A percentile compares a stretch with the other conserved stretches of the same genome.
phyloP scores from a whole-genome alignment of 2,329 filamentous ascomycete species.

The Arthrinium phaeospermum region DNA sequence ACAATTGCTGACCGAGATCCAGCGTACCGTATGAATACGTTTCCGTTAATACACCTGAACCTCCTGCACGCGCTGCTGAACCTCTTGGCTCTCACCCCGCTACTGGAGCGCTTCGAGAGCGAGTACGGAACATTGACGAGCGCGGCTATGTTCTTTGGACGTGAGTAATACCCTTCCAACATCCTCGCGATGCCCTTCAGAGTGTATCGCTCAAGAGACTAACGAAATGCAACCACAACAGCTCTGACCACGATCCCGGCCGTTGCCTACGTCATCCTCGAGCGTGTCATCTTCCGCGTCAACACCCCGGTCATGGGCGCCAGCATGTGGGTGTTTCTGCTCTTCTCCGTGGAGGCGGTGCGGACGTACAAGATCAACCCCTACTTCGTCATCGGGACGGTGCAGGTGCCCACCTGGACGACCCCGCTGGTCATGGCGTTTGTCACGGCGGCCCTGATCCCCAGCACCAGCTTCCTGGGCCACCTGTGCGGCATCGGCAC shows the following conservation, averaged over 20 bases:
- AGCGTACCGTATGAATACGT: slow-evolving; percentile 96
- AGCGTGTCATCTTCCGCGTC: slow-evolving; percentile 71
- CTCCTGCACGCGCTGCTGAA: slow-evolving; percentile 84
- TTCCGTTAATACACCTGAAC: slow-evolving; percentile 82
- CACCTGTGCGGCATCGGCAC: slow-evolving; percentile 84
- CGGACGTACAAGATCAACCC: slow-evolving; percentile 85
- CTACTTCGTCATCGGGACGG: slow-evolving; percentile 66
- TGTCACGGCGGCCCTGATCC: slow-evolving; percentile 77
- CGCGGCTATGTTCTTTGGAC: slow-evolving; percentile 87
- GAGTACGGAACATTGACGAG: slow-evolving; percentile 91
- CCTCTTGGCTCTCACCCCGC: slow-evolving; percentile 78
- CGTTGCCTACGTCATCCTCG: slow-evolving; percentile 78
- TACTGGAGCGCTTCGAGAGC: slow-evolving; percentile 90
- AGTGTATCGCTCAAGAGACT: neutral
- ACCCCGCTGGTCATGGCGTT: slow-evolving; percentile 81
- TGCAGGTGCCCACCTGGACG: slow-evolving; percentile 88
- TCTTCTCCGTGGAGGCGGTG: slow-evolving; percentile 84
- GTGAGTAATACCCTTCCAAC: slow-evolving; percentile 59
- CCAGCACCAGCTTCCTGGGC: slow-evolving; percentile 82
- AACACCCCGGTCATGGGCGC: slow-evolving; percentile 82
- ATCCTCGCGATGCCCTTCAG: too few species aligned
- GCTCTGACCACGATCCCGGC: slow-evolving; percentile 83
- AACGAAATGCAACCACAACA: slow-evolving; percentile 40
- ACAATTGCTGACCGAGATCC: slow-evolving; percentile 13
- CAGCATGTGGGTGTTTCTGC: slow-evolving; percentile 91